phyloP scores from a whole-genome alignment of 129 eudicot species.

The Chrysanthemum seticuspe region DNA sequence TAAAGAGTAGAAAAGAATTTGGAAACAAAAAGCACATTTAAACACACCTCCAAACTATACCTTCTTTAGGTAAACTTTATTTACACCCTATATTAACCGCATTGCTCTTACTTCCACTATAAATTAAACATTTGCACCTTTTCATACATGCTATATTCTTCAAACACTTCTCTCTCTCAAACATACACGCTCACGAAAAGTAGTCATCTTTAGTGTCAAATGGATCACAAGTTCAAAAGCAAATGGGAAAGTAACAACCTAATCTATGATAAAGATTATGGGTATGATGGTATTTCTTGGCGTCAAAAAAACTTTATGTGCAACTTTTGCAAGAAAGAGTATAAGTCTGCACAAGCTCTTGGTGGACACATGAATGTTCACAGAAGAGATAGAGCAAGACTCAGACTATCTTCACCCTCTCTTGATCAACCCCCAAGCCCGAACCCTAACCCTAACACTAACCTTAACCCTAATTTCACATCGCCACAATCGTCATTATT shows the following conservation, averaged over 20 bases:
- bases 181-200: not conserved
- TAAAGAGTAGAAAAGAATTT: no score
- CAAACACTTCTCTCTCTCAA: not conserved
- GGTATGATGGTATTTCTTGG: constrained; percentile 52
- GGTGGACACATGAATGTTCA: constrained; percentile 53
- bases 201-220: constrained; percentile 30
- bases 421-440: constrained; percentile 31
- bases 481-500: constrained; percentile 31
- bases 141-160: not conserved
- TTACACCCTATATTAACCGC: not conserved
- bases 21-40: not conserved
- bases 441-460: constrained; percentile 25
- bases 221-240: constrained; percentile 34
- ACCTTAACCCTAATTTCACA: constrained; percentile 28
- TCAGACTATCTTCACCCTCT: constrained; percentile 38
- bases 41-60: not conserved
- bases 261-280: constrained; percentile 36
- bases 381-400: constrained; percentile 62
- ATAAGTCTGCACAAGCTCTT: constrained; percentile 80
- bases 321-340: constrained; percentile 68
- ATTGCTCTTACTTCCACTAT: not conserved
- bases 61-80: not conserved
- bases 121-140: not conserved
- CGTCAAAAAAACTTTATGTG: constrained; percentile 65
- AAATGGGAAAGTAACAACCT: constrained; percentile 31